Base-by-base conservation (phyloP, 257 asterid species). In the Salvia miltiorrhiza region DNA sequence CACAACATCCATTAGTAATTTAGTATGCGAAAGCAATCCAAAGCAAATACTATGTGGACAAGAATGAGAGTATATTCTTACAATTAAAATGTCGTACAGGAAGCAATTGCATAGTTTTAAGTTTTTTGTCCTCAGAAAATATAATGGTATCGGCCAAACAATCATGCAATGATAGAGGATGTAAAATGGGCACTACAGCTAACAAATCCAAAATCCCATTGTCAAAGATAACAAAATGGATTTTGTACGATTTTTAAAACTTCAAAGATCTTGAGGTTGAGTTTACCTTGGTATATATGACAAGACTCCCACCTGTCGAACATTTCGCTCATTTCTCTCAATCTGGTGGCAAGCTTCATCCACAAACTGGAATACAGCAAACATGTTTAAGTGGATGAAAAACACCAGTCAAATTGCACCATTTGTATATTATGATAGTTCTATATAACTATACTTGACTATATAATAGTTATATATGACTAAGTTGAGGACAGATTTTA, bases 301-400 rank as follows among this genome's bases (percentile, higher is more conserved):
- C 76, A 94, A 78, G 56, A 90, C 92, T 78, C 99, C 99, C 13
- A 75, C 67, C 79, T 91, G 99, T 77, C 97, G 83, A 39, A 89
- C 93, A 76, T 86, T 94, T 68, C 96, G 83, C 72, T 91, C 99
- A 83, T 89, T 85, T 77, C 93, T 86, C 84, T 94, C 99, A 10
- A 94, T 94, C 77, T 94, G 96, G 81, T 89, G 99, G 82, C 97
- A 94, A 78, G 97, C 92, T 83, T 89, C 97, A 69, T 94, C 99
- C 66, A 94, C 99, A 73, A 94, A 94, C 99, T 94, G 87, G 81
- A 79, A 77, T n/a, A 70, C 16, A 39, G 44, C 21, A 74, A 33
- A 63, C 5, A 55, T 63, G 49, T 73, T 35, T 63, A 56, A 65
- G 55, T 53, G 32, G 55, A 69, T 62, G 60, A 80, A 71, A 45